Evolutionary conservation across 768 basidiomycete genomes (phyloP).

Genomic region (Russula lepida): DNA sequence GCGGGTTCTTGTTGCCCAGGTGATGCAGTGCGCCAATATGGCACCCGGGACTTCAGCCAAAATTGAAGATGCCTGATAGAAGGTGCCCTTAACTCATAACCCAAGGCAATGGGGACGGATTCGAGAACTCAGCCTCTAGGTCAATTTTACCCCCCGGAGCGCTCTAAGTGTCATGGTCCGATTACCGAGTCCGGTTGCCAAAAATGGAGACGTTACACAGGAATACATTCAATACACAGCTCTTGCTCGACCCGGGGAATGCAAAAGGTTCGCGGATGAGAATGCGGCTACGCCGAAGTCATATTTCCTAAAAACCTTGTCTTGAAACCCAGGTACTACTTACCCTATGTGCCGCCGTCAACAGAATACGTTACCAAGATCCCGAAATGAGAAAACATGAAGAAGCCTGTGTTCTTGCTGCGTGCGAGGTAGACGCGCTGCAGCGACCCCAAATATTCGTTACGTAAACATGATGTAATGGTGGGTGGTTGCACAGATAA

Average conservation of each 20-base stretch:
- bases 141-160: neutral
- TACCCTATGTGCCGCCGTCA: neutral
- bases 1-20: neutral
- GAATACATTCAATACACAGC: neutral
- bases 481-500: no score
- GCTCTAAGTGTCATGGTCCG: neutral
- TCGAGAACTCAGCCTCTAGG: neutral
- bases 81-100: neutral
- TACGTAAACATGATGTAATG: neutral
- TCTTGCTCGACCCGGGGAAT: neutral
- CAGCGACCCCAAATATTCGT: neutral
- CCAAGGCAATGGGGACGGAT: neutral
- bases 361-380: neutral
- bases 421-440: neutral
- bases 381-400: neutral
- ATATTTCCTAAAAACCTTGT: neutral
- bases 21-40: neutral
- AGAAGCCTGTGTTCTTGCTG: neutral
- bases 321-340: neutral
- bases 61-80: neutral
- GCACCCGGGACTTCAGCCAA: neutral
- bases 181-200: neutral
- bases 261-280: slow-evolving; percentile 16
- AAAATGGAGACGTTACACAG: neutral
- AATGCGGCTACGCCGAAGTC: neutral